Percentiles rank a stretch among this genome's conserved stretches.
Evolutionary conservation across 164 flowering plant species (phyloP).

Genomic region (Stephania cephalantha): DNA sequence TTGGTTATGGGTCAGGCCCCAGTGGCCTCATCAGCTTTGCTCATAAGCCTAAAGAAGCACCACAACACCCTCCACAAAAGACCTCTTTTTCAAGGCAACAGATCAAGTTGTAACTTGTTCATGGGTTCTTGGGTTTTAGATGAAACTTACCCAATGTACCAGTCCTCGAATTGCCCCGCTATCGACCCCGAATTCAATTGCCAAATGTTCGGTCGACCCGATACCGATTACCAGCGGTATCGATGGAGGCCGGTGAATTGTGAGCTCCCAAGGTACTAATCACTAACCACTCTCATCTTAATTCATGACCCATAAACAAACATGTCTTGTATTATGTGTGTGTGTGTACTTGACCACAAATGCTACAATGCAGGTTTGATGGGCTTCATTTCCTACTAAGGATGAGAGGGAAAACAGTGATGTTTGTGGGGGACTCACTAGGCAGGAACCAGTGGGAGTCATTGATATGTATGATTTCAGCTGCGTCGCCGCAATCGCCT

Average conservation of each 20-base stretch:
- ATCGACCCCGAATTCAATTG: slow-evolving; percentile 76
- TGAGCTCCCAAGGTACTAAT: slow-evolving; percentile 57
- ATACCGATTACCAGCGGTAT: slow-evolving; percentile 58
- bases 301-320: too few species aligned
- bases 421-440: slow-evolving; percentile 87
- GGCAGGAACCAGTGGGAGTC: slow-evolving; percentile 91
- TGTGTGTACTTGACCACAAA: background rate
- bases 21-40: slow-evolving; percentile 31
- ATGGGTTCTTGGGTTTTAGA: slow-evolving; percentile 68
- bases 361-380: slow-evolving; percentile 40
- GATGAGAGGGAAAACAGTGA: slow-evolving; percentile 62
- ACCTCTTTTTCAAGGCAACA: slow-evolving; percentile 36
- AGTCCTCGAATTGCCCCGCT: slow-evolving; percentile 42
- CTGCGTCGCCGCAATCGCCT: slow-evolving; percentile 32
- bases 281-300: background rate
- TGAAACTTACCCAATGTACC: slow-evolving; percentile 48
- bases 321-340: background rate
- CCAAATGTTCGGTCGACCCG: slow-evolving; percentile 69
- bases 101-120: slow-evolving; percentile 47
- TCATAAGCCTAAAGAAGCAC: slow-evolving; percentile 36
- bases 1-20: slow-evolving; percentile 16
- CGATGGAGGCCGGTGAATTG: slow-evolving; percentile 70
- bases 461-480: slow-evolving; percentile 56
- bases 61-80: slow-evolving; percentile 19
- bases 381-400: slow-evolving; percentile 48